These are phyloP conservation scores for Sporothrix schenckii DNA, from an alignment of 2,329 filamentous ascomycete genomes.

Conservation along the genomic window DNA sequence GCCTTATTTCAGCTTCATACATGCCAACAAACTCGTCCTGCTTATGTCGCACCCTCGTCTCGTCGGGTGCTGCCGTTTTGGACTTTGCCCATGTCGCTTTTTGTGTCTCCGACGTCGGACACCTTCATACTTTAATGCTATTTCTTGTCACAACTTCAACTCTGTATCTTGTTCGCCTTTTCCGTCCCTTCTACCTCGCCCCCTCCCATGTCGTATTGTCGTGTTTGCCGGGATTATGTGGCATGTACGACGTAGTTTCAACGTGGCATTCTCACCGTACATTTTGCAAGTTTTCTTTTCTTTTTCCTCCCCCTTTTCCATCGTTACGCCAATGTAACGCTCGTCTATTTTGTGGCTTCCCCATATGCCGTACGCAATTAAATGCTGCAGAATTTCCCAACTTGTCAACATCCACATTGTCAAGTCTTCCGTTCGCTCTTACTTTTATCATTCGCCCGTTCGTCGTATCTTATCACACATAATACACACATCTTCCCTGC, in stretches of 20 bases:
- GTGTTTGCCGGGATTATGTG: background rate
- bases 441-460: background rate
- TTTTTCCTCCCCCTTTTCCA: background rate
- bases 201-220: background rate
- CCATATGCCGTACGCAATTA: background rate
- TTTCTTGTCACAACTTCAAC: background rate
- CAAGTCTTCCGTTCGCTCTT: background rate
- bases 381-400: background rate
- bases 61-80: background rate
- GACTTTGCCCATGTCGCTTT: background rate
- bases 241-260: background rate
- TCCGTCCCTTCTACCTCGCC: background rate
- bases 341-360: background rate
- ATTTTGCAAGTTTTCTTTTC: background rate
- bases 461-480: no score
- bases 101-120: slow-evolving; percentile 3
- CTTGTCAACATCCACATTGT: background rate
- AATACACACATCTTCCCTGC: background rate
- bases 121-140: background rate
- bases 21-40: background rate
- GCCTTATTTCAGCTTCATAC: background rate
- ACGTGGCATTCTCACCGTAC: no score
- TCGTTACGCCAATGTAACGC: slow-evolving; percentile 5
- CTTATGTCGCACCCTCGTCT: background rate
- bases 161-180: no score